A percentile compares a stretch with the other conserved stretches of the same genome.
Conservation (phyloP, 2,329 filamentous ascomycete species). For the Hymenoscyphus repandus region DNA sequence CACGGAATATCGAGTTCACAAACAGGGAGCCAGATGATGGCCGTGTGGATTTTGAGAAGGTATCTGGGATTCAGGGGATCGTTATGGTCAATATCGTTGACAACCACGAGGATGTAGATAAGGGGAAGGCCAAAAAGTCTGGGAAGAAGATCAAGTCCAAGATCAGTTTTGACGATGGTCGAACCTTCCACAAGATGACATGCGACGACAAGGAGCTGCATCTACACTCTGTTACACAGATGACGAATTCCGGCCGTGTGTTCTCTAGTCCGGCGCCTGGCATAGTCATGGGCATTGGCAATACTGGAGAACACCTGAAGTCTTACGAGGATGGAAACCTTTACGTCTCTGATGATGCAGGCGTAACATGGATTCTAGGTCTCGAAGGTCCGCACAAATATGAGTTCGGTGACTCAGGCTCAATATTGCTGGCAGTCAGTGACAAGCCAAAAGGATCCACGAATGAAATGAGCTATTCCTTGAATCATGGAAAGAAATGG, state of each 20-base stretch:
- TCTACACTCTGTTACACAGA: slow-evolving; percentile 85
- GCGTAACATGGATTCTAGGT: slow-evolving; percentile 73
- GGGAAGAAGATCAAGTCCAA: slow-evolving; percentile 68
- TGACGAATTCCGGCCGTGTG: slow-evolving; percentile 75
- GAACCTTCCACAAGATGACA: slow-evolving; percentile 73
- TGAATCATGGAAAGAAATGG: slow-evolving; percentile 89
- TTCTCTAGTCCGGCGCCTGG: slow-evolving; percentile 94
- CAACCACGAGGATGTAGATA: slow-evolving; percentile 73
- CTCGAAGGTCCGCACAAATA: slow-evolving; percentile 85
- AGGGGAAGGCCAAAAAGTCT: slow-evolving; percentile 31
- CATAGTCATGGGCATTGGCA: slow-evolving; percentile 89
- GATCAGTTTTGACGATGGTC: slow-evolving; percentile 94
- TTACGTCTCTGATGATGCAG: slow-evolving; percentile 87
- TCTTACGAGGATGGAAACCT: slow-evolving; percentile 70
- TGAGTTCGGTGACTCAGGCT: slow-evolving; percentile 91
- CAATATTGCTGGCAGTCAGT: slow-evolving; percentile 75
- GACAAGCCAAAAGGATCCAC: slow-evolving; percentile 50
- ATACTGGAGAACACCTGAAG: slow-evolving; percentile 71
- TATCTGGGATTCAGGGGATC: slow-evolving; percentile 85
- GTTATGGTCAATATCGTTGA: slow-evolving; percentile 85
- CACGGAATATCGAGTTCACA: slow-evolving; percentile 83
- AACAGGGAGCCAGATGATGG: slow-evolving; percentile 68
- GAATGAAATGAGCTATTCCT: slow-evolving; percentile 65
- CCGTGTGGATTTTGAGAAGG: slow-evolving; percentile 91
- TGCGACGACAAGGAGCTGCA: slow-evolving; percentile 64